These are phyloP conservation scores for Psidium friedrichsthalianum DNA, from an alignment of 345 rosid species.

Conservation along the genomic window DNA sequence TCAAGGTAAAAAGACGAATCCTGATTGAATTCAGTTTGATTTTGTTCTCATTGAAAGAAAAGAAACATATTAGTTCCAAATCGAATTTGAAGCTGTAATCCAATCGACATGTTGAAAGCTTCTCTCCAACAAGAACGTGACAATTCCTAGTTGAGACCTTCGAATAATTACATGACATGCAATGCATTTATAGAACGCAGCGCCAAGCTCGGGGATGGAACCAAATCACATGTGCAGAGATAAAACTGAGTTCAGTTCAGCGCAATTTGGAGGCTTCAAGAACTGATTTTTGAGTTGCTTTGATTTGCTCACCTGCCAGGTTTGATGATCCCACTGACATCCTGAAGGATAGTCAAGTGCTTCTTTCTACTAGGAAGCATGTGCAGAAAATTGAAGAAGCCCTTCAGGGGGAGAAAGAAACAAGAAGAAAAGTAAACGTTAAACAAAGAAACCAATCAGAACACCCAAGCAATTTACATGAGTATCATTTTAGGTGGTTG, in stretches of 20 bases:
- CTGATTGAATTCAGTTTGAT: neutral
- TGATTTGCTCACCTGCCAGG: constrained; percentile 25
- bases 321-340: constrained; percentile 46
- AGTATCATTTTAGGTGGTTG: neutral
- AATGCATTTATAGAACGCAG: neutral
- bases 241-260: neutral
- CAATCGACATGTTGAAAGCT: neutral
- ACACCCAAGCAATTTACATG: neutral
- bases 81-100: neutral
- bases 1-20: neutral
- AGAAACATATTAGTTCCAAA: neutral
- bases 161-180: neutral
- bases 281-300: neutral
- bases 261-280: neutral
- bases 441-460: neutral
- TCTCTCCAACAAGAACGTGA: neutral
- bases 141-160: neutral
- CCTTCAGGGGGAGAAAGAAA: neutral
- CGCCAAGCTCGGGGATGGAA: neutral
- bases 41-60: neutral
- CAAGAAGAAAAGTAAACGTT: neutral
- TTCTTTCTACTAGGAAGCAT: constrained; percentile 21
- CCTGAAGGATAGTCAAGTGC: constrained; percentile 16
- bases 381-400: constrained; percentile 5
- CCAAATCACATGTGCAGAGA: neutral